Evolutionary conservation across 192 early-diverging fungal species (phyloP).

Genomic region (Coemansia interrupta): DNA sequence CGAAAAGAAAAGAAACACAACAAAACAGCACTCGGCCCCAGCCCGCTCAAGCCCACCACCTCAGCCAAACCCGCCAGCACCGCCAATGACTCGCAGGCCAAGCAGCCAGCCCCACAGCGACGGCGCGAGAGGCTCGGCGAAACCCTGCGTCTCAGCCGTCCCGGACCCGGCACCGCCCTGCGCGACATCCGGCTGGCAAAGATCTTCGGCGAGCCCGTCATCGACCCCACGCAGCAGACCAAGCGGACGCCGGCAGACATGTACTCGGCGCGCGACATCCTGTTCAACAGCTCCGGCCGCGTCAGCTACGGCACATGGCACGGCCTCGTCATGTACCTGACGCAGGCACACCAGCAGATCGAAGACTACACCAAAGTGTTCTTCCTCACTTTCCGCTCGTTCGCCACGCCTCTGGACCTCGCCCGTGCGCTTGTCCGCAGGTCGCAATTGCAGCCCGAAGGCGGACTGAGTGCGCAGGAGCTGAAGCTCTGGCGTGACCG

Average conservation of each 20-base stretch:
- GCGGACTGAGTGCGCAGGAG: slow-evolving; percentile 53
- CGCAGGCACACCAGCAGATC: slow-evolving; percentile 46
- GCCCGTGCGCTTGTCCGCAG: slow-evolving; percentile 61
- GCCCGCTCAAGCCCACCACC: background rate
- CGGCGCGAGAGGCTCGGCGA: slow-evolving; percentile 16
- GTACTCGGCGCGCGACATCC: slow-evolving; percentile 10
- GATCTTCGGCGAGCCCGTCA: slow-evolving; percentile 25
- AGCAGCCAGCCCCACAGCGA: background rate
- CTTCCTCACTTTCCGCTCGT: slow-evolving; percentile 82
- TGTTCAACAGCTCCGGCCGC: slow-evolving; percentile 47
- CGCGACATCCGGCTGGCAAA: slow-evolving; percentile 29
- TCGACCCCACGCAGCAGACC: background rate
- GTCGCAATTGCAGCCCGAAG: slow-evolving; percentile 62
- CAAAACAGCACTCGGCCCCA: background rate
- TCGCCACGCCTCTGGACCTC: slow-evolving; percentile 67
- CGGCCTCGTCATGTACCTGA: slow-evolving; percentile 38
- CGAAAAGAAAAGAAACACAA: slow-evolving; percentile 5
- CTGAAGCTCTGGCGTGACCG: slow-evolving; percentile 58
- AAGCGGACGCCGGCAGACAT: background rate
- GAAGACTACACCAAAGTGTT: slow-evolving; percentile 66
- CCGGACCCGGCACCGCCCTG: slow-evolving; percentile 3
- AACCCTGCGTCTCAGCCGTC: slow-evolving; percentile 7
- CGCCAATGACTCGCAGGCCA: background rate
- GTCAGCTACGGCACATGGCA: slow-evolving; percentile 51
- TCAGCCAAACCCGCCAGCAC: background rate